Conservation (phyloP, 768 basidiomycete species). For the Baorangia bicolor region DNA sequence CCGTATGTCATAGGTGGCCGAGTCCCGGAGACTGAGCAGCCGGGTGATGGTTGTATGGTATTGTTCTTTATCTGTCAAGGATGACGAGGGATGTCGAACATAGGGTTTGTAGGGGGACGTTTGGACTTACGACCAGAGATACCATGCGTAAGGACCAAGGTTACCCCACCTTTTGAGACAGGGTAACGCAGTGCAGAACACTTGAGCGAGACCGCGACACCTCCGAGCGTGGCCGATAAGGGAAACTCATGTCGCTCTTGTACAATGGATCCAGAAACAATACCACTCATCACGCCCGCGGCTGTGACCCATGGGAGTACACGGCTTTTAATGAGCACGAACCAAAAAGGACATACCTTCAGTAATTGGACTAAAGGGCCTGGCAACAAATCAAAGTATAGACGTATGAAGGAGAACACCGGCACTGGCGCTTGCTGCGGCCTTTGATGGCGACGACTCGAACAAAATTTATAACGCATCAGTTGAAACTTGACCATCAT, state of each 20-base stretch:
- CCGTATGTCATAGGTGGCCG: conserved; percentile 20
- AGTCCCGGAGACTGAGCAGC: conserved; percentile 14
- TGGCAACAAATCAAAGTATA: too few species aligned
- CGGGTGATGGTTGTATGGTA: conserved; percentile 24
- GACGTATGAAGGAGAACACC: not conserved
- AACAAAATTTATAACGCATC: not conserved
- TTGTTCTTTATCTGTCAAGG: conserved; percentile 27
- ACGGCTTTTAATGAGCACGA: not conserved
- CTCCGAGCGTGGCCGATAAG: conserved; percentile 18
- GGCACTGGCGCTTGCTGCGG: not conserved
- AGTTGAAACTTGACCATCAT: too few species aligned
- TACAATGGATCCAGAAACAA: not conserved
- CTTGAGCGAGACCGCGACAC: conserved; percentile 8
- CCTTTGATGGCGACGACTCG: not conserved
- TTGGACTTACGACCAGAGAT: conserved; percentile 25
- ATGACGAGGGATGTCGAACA: not conserved
- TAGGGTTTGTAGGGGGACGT: not conserved
- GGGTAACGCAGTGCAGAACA: conserved; percentile 29
- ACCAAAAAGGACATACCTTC: not conserved
- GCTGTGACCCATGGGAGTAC: too few species aligned
- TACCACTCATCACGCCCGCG: not conserved
- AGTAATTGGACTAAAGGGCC: not conserved
- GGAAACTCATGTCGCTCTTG: conserved; percentile 22
- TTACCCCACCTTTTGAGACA: conserved; percentile 23
- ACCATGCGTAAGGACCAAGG: conserved; percentile 29